These are phyloP conservation scores for Aurifilum marmelostoma DNA, from an alignment of 2,329 filamentous ascomycete species.

Conservation along the genomic window DNA sequence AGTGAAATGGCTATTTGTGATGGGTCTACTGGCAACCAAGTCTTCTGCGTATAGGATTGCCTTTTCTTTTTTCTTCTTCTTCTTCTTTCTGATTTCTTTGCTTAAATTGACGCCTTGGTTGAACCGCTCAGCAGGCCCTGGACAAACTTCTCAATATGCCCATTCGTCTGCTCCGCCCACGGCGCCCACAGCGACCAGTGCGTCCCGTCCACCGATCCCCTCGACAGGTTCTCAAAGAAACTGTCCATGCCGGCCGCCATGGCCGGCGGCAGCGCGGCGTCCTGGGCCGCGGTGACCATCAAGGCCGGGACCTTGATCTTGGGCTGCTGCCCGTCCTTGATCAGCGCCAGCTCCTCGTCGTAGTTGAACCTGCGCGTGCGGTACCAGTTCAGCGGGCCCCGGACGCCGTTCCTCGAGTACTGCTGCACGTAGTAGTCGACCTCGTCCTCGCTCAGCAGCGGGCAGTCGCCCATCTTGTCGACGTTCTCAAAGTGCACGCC, in stretches of 20 bases:
- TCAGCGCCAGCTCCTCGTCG: slow-evolving; percentile 70
- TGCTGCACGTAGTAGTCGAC: slow-evolving; percentile 76
- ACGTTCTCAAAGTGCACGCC: slow-evolving; percentile 70
- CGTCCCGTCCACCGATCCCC: slow-evolving; percentile 65
- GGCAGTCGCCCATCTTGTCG: slow-evolving; percentile 56
- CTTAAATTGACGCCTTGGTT: slow-evolving; percentile 44
- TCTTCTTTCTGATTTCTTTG: too few species aligned
- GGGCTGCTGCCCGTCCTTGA: slow-evolving; percentile 54
- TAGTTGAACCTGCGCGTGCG: slow-evolving; percentile 72
- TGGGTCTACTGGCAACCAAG: background rate
- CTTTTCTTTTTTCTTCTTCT: too few species aligned
- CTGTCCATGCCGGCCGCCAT: slow-evolving; percentile 75
- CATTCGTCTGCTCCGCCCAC: slow-evolving; percentile 73
- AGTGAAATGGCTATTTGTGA: background rate
- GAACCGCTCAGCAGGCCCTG: slow-evolving; percentile 48
- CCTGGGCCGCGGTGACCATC: slow-evolving; percentile 73
- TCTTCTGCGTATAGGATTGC: background rate
- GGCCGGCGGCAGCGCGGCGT: slow-evolving; percentile 71
- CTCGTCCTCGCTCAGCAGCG: slow-evolving; percentile 68
- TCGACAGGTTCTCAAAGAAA: slow-evolving; percentile 66
- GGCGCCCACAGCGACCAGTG: slow-evolving; percentile 78
- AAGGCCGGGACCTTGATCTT: slow-evolving; percentile 67
- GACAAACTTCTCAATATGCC: slow-evolving; percentile 69
- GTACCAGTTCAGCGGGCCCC: slow-evolving; percentile 89
- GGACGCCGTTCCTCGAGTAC: slow-evolving; percentile 72